phyloP scores from a whole-genome alignment of 768 basidiomycete genomes.

The Termitomyces sp. region DNA sequence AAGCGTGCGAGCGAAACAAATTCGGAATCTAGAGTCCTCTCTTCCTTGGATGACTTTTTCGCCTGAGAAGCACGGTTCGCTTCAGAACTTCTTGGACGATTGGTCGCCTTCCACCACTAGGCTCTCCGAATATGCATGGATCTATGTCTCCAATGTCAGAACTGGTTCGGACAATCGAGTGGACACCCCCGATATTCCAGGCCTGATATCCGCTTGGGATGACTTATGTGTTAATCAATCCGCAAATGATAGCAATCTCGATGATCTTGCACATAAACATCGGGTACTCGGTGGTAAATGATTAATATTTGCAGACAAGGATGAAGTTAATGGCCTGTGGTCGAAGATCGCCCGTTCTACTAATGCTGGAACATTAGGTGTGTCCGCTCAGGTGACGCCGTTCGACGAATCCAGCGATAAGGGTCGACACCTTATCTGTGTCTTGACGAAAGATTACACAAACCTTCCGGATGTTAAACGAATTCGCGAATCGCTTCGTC shows the following conservation, averaged over 20 bases:
- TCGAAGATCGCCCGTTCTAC: conserved; percentile 7
- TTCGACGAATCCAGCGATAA: conserved; percentile 4
- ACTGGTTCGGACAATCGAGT: background rate
- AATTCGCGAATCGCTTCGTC: conserved; percentile 10
- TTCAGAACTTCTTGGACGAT: background rate
- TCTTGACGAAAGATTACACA: conserved; percentile 13
- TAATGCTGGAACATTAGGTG: conserved; percentile 11
- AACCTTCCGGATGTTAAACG: conserved; percentile 5
- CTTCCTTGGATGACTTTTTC: conserved; percentile 8
- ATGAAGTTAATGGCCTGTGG: conserved; percentile 12
- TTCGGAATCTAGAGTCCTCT: background rate
- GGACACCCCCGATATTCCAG: background rate
- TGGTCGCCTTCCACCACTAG: conserved; percentile 6
- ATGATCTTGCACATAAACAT: conserved; percentile 7
- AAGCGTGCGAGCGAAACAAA: background rate
- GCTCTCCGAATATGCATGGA: conserved; percentile 5
- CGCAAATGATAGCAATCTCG: conserved; percentile 3
- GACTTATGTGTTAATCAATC: background rate
- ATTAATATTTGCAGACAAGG: conserved; percentile 6
- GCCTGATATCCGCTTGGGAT: conserved; percentile 5
- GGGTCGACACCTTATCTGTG: conserved; percentile 9
- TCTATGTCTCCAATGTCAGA: background rate
- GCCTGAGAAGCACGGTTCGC: background rate
- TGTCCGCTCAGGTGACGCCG: conserved; percentile 10
- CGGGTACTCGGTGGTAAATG: conserved; percentile 11